These are phyloP conservation scores for Ilex asprella DNA, from an alignment of 257 asterid genomes.

Conservation along the genomic window DNA sequence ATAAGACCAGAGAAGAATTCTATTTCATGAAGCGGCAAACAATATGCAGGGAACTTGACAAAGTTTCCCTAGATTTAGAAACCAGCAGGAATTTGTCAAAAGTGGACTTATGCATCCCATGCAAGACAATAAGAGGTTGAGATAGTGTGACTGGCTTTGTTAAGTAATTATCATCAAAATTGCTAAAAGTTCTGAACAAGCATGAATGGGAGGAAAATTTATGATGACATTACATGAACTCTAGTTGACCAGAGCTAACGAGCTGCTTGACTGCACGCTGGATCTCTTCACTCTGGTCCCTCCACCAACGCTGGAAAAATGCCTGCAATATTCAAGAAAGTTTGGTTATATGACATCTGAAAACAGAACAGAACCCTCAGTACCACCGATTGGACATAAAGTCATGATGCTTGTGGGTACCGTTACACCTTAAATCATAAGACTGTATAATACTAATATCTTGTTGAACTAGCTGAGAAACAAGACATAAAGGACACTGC, in stretches of 20 bases:
- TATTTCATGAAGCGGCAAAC: no score
- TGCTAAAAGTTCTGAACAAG: background rate
- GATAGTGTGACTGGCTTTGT: background rate
- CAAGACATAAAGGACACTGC: background rate
- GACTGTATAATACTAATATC: background rate
- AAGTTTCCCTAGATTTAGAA: no score
- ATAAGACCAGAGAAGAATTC: no score
- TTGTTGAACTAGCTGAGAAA: background rate
- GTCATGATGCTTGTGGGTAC: background rate
- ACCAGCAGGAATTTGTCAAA: no score
- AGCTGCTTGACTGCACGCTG: slow-evolving; percentile 24
- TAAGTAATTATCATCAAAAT: no score
- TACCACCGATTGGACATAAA: no score
- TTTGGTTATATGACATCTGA: background rate
- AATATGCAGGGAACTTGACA: no score
- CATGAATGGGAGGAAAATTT: background rate
- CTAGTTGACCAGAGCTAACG: slow-evolving; percentile 38
- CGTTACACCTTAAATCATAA: background rate
- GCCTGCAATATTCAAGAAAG: slow-evolving; percentile 18
- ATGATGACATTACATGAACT: slow-evolving; percentile 26
- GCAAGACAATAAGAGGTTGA: background rate
- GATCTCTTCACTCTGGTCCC: slow-evolving; percentile 25
- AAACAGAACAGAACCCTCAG: background rate
- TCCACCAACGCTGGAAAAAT: slow-evolving; percentile 48
- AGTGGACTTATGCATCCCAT: background rate